A percentile compares a stretch with the other conserved stretches of the same genome.
phyloP scores from a whole-genome alignment of 2,329 filamentous ascomycete genomes.

The Cytospora piceicola region DNA sequence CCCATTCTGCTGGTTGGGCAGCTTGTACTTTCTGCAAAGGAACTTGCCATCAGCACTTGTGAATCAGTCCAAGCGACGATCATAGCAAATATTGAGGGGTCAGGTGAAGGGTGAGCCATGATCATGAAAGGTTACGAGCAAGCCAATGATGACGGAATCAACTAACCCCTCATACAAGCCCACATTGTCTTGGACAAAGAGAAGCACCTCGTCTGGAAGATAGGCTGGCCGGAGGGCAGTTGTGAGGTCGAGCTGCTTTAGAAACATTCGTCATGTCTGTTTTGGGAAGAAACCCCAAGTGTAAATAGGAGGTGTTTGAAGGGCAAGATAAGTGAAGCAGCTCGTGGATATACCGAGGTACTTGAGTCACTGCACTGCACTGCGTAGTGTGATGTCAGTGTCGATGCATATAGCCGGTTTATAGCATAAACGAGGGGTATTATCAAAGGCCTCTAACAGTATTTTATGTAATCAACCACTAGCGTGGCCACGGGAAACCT shows the following conservation, averaged over 20 bases:
- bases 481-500: slow-evolving; percentile 18
- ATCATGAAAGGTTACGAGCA: neutral
- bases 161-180: slow-evolving; percentile 95
- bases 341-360: neutral
- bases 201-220: slow-evolving; percentile 87
- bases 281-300: slow-evolving; percentile 36
- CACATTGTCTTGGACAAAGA: slow-evolving; percentile 97
- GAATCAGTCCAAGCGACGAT: neutral
- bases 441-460: too few relatives aligned
- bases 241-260: slow-evolving; percentile 93
- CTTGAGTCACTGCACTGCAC: too few relatives aligned
- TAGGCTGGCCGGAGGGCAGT: slow-evolving; percentile 93
- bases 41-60: slow-evolving; percentile 21
- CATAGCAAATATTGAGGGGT: slow-evolving; percentile 19
- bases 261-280: slow-evolving; percentile 82
- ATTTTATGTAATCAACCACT: slow-evolving; percentile 16
- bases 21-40: slow-evolving; percentile 80
- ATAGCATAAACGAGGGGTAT: slow-evolving; percentile 13
- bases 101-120: slow-evolving; percentile 26
- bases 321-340: neutral
- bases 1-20: slow-evolving; percentile 90
- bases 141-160: slow-evolving; percentile 20
- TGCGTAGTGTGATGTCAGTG: slow-evolving; percentile 21
- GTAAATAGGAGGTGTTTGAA: slow-evolving; percentile 13
- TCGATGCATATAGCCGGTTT: slow-evolving; percentile 20